Conservation (phyloP, 352 stramenopile species). For the Saprolegnia parasitica region DNA sequence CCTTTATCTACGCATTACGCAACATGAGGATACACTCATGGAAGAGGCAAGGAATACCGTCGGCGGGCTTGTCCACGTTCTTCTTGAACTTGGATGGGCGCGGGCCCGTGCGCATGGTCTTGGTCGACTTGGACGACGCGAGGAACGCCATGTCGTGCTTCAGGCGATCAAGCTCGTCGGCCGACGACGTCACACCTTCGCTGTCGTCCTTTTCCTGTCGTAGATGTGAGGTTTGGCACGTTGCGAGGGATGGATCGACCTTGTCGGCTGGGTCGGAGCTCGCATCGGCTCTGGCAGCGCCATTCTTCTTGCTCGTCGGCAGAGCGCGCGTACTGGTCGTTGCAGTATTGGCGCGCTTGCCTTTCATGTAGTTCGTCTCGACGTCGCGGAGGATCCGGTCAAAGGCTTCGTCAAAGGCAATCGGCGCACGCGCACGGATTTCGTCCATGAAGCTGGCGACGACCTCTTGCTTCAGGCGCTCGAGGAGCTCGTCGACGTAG, state of each 20-base stretch:
- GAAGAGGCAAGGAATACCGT: conserved; percentile 1
- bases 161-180: conserved; percentile 21
- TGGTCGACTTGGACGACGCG: conserved; percentile 20
- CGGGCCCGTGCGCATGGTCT: conserved; percentile 25
- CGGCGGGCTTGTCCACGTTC: conserved; percentile 18
- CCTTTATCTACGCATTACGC: conserved; percentile 27
- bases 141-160: conserved; percentile 25
- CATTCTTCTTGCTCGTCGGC: background rate
- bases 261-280: background rate
- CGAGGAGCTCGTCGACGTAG: conserved; percentile 89
- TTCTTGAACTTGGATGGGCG: conserved; percentile 23
- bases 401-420: conserved; percentile 79
- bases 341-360: background rate
- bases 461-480: conserved; percentile 80
- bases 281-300: background rate
- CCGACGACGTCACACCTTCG: background rate
- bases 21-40: background rate
- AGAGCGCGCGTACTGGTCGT: background rate
- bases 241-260: conserved; percentile 8
- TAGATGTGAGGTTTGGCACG: background rate
- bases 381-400: conserved; percentile 29
- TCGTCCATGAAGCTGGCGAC: conserved; percentile 64
- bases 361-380: conserved; percentile 20
- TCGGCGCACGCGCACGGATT: conserved; percentile 52
- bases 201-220: conserved; percentile 6